Evolutionary conservation across 1,139 yeast genomes (phyloP).

Genomic region (Arxiozyma telluris): DNA sequence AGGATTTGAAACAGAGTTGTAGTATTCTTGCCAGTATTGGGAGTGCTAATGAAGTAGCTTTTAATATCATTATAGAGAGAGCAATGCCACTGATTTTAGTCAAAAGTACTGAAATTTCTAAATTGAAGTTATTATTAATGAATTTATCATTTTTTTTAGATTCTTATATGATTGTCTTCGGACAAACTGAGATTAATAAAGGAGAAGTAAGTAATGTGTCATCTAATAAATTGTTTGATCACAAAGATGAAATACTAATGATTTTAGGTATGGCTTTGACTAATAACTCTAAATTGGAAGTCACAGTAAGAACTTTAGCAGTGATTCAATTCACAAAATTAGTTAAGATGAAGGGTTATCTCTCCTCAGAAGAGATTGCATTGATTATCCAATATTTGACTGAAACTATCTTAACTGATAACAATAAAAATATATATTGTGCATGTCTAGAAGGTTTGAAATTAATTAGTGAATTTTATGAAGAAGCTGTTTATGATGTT

Average conservation of each 20-base stretch:
- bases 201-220: slow-evolving; percentile 5
- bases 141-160: slow-evolving; percentile 49
- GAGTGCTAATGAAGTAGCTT: slow-evolving; percentile 36
- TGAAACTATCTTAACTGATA: slow-evolving; percentile 46
- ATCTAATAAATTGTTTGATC: slow-evolving; percentile 33
- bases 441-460: slow-evolving; percentile 46
- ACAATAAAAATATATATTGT: slow-evolving; percentile 35
- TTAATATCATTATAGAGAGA: slow-evolving; percentile 38
- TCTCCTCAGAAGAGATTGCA: slow-evolving; percentile 47
- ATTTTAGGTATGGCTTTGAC: slow-evolving; percentile 59
- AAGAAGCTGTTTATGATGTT: slow-evolving; percentile 45
- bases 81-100: slow-evolving; percentile 34
- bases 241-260: slow-evolving; percentile 59
- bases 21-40: slow-evolving; percentile 52
- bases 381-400: slow-evolving; percentile 59
- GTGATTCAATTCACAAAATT: slow-evolving; percentile 55
- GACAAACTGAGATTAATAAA: slow-evolving; percentile 11
- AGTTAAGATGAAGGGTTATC: slow-evolving; percentile 38
- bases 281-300: slow-evolving; percentile 57
- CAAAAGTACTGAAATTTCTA: slow-evolving; percentile 34
- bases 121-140: slow-evolving; percentile 53
- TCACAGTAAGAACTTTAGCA: slow-evolving; percentile 57
- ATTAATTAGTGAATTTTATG: slow-evolving; percentile 35
- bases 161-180: slow-evolving; percentile 35
- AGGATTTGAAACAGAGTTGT: slow-evolving; percentile 52